Conservation (phyloP, 208 protist genomes). For the Trypanosoma melophagium region DNA sequence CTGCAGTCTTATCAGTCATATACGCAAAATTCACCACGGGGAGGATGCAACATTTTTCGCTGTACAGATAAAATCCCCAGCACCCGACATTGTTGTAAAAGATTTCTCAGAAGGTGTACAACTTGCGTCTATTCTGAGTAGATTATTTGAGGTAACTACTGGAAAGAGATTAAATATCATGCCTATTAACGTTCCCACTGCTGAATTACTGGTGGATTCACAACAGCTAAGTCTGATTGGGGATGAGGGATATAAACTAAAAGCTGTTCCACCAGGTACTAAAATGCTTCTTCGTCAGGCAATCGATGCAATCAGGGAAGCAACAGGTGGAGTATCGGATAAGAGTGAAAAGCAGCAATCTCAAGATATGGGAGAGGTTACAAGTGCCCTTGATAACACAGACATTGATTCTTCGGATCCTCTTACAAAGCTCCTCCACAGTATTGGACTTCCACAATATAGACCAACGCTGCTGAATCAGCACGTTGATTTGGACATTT, state of each 20-base stretch:
- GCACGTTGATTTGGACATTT: conserved; percentile 32
- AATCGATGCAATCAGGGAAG: conserved; percentile 10
- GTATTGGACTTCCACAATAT: conserved; percentile 28
- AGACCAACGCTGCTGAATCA: conserved; percentile 13
- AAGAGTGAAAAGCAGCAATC: background rate
- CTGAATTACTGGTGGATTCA: conserved; percentile 21
- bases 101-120: conserved; percentile 21
- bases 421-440: conserved; percentile 21
- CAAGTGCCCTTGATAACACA: background rate
- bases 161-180: conserved; percentile 16
- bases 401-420: conserved; percentile 10
- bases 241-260: conserved; percentile 23
- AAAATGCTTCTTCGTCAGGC: conserved; percentile 22
- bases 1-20: conserved; percentile 21
- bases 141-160: conserved; percentile 13
- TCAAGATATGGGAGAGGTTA: background rate
- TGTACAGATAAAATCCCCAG: conserved; percentile 15
- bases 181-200: conserved; percentile 25
- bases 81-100: conserved; percentile 27
- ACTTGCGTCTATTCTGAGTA: conserved; percentile 6
- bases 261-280: conserved; percentile 18
- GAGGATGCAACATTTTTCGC: conserved; percentile 24
- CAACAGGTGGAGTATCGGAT: background rate
- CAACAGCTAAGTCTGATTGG: conserved; percentile 18
- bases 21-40: conserved; percentile 18